A percentile compares a stretch with the other conserved stretches of the same genome.
Evolutionary conservation across 2,329 filamentous ascomycete species (phyloP).

Genomic region (Diaporthe vexans): DNA sequence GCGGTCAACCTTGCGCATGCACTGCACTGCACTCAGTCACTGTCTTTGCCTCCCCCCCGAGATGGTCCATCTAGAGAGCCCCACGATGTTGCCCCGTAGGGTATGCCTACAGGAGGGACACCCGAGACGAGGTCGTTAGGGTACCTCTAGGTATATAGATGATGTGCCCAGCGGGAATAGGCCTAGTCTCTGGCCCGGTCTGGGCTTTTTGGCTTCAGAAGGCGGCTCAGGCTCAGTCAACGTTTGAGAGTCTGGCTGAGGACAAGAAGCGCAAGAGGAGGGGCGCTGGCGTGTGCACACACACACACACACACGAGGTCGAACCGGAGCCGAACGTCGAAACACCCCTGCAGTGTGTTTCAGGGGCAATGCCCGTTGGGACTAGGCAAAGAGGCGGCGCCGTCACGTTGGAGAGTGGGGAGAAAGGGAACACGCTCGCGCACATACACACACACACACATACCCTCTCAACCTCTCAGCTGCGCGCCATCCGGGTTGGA

Average conservation of each 20-base stretch:
- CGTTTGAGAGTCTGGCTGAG: conserved; percentile 19
- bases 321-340: conserved; percentile 27
- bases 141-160: no score
- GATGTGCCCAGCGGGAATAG: no score
- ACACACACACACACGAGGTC: conserved; percentile 4
- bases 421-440: neutral
- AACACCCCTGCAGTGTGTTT: conserved; percentile 31
- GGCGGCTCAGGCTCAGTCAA: conserved; percentile 1
- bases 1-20: neutral
- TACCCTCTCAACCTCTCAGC: no score
- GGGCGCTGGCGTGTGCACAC: conserved; percentile 5
- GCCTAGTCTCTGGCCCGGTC: neutral
- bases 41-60: neutral
- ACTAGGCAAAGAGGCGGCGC: conserved; percentile 4
- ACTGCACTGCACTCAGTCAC: neutral
- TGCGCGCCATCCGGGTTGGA: conserved; percentile 21
- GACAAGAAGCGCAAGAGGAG: neutral
- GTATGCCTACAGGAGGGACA: no score
- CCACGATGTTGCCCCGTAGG: no score
- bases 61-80: no score
- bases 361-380: conserved; percentile 36
- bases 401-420: conserved; percentile 14
- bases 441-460: neutral
- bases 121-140: no score
- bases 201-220: neutral